Percentiles rank a stretch among this genome's conserved stretches.
phyloP scores from a whole-genome alignment of 345 rosid genomes.

The Combretum micranthum region DNA sequence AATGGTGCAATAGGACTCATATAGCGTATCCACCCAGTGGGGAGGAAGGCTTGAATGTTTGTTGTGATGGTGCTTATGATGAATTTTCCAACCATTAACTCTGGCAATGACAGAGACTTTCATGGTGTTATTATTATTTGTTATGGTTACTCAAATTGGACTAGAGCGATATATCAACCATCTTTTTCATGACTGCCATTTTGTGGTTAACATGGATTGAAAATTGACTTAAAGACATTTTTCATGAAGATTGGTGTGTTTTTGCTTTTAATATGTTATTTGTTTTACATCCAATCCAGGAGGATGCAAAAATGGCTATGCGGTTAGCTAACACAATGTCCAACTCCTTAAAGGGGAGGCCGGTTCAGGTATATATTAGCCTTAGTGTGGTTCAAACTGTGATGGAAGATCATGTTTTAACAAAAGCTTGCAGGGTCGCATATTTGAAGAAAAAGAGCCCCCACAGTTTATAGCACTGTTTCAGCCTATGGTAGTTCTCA shows the following conservation, averaged over 20 bases:
- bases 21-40: too few relatives aligned
- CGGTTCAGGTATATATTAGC: constrained; percentile 65
- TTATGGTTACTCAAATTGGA: too few relatives aligned
- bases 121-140: too few relatives aligned
- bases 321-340: constrained; percentile 63
- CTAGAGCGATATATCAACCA: too few relatives aligned
- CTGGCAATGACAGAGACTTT: too few relatives aligned
- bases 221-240: background rate
- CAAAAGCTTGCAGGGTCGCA: constrained; percentile 52
- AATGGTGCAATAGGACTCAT: too few relatives aligned
- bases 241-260: background rate
- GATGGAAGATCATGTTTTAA: background rate
- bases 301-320: constrained; percentile 77
- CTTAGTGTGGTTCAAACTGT: constrained; percentile 4
- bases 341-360: constrained; percentile 89
- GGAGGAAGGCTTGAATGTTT: too few relatives aligned
- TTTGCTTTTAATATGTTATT: constrained; percentile 1
- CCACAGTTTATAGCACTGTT: constrained; percentile 90
- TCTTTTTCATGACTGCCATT: too few relatives aligned
- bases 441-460: constrained; percentile 92
- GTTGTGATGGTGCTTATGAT: too few relatives aligned
- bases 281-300: constrained; percentile 35
- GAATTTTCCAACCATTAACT: too few relatives aligned
- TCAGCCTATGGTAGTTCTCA: constrained; percentile 84
- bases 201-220: too few relatives aligned